A percentile compares a stretch with the other conserved stretches of the same genome.
phyloP scores from a whole-genome alignment of 192 early-diverging fungal species.

The Coemansia interrupta region DNA sequence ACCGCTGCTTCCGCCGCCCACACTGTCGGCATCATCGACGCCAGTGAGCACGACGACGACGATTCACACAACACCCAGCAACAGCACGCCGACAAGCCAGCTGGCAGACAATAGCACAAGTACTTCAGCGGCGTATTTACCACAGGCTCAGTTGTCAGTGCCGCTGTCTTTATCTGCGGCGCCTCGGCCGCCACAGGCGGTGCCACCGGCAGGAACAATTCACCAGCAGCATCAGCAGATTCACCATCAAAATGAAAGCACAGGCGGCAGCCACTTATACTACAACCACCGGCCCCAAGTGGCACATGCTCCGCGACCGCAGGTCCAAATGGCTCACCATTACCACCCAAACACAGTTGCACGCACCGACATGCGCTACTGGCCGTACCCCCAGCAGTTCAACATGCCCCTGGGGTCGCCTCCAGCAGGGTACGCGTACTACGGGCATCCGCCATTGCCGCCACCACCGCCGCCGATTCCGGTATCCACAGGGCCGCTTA shows the following conservation, averaged over 20 bases:
- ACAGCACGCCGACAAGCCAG: not conserved
- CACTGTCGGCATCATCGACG: constrained; percentile 2
- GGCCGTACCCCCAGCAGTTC: constrained; percentile 39
- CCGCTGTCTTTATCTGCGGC: not conserved
- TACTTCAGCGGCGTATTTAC: not conserved
- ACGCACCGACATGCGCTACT: constrained; percentile 29
- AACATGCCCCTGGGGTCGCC: constrained; percentile 5
- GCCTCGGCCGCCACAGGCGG: constrained; percentile 1
- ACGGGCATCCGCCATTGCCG: constrained; percentile 4
- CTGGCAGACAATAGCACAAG: too few species aligned
- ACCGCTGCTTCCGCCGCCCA: not conserved
- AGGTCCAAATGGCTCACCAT: constrained; percentile 5
- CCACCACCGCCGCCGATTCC: constrained; percentile 15
- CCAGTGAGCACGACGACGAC: not conserved
- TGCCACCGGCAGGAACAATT: constrained; percentile 1
- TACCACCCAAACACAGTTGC: not conserved
- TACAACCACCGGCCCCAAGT: not conserved
- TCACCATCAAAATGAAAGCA: not conserved
- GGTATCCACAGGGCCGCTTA: not conserved
- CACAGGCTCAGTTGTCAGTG: not conserved
- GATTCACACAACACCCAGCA: not conserved
- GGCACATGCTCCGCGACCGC: not conserved
- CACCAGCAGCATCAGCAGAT: not conserved
- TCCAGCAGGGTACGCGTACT: not conserved
- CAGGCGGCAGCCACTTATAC: not conserved